phyloP scores from a whole-genome alignment of 2,329 filamentous ascomycete genomes.

The Ceratocystis variospora region DNA sequence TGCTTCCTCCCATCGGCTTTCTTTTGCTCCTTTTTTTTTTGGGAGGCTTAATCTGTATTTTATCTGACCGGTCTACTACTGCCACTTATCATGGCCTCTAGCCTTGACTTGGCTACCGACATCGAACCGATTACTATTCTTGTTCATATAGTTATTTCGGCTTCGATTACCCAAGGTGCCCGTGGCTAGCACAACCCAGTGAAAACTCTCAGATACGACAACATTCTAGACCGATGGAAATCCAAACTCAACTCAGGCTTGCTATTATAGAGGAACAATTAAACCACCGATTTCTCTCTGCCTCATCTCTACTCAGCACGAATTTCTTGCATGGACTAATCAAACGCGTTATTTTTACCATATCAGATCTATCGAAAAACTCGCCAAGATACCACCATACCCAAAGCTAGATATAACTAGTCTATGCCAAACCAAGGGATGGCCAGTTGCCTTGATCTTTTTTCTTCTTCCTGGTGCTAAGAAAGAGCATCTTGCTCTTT shows the following conservation, averaged over 20 bases:
- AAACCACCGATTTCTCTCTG: background rate
- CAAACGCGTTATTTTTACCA: background rate
- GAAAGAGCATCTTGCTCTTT: background rate
- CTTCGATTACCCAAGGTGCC: background rate
- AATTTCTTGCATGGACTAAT: background rate
- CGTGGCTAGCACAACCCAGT: background rate
- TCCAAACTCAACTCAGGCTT: slow-evolving; percentile 15
- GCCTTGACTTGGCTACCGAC: background rate
- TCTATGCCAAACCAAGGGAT: slow-evolving; percentile 7
- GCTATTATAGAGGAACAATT: slow-evolving; percentile 11
- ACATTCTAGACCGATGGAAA: background rate
- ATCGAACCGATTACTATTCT: too few species aligned
- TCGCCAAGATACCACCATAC: background rate
- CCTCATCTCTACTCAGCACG: background rate
- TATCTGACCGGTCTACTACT: background rate
- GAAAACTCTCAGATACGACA: background rate
- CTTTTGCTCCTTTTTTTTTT: background rate
- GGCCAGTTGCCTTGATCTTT: background rate
- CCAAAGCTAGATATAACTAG: background rate
- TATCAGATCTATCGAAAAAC: background rate
- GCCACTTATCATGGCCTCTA: background rate
- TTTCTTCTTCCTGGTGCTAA: background rate
- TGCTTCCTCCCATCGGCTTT: background rate
- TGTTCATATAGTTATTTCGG: background rate
- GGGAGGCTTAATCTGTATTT: background rate